Evolutionary conservation across 306 rosid species (phyloP).

Genomic region (Ceratonia siliqua): DNA sequence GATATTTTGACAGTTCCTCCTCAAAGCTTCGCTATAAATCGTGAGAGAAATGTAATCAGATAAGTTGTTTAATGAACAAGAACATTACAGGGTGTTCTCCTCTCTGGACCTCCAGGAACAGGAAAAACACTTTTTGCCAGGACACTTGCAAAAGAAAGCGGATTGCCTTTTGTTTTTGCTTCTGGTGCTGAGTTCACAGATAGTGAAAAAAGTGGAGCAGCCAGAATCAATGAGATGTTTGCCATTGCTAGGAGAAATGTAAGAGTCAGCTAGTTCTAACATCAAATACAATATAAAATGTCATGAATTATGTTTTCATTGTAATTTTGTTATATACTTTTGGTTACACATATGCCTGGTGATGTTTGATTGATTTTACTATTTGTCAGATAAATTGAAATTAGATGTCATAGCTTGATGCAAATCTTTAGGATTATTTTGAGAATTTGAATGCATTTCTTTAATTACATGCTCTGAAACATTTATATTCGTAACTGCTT

Average conservation of each 20-base stretch:
- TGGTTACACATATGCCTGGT: background rate
- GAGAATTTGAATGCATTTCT: conserved; percentile 26
- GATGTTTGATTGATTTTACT: conserved; percentile 22
- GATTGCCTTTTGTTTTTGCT: conserved; percentile 95
- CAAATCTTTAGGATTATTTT: conserved; percentile 9
- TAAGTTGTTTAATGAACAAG: conserved; percentile 36
- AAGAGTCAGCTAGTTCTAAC: conserved; percentile 33
- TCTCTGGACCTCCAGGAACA: conserved; percentile 99
- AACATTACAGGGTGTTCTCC: conserved; percentile 85
- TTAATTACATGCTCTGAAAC: background rate
- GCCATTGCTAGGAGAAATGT: conserved; percentile 92
- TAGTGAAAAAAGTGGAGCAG: conserved; percentile 93
- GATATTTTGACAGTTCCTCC: conserved; percentile 25
- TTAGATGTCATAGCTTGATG: conserved; percentile 23
- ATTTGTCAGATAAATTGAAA: conserved; percentile 22
- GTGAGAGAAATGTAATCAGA: conserved; percentile 6
- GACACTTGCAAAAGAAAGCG: conserved; percentile 88
- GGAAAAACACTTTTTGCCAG: conserved; percentile 98
- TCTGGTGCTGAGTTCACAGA: conserved; percentile 99
- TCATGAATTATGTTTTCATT: background rate
- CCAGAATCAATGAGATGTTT: conserved; percentile 91
- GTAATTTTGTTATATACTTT: conserved; percentile 16
- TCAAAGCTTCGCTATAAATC: conserved; percentile 24
- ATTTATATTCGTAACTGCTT: background rate
- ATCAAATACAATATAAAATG: conserved; percentile 30